A percentile compares a stretch with the other conserved stretches of the same genome.
Evolutionary conservation across 2,329 filamentous ascomycete genomes (phyloP).

Genomic region (Cytospora piceae): DNA sequence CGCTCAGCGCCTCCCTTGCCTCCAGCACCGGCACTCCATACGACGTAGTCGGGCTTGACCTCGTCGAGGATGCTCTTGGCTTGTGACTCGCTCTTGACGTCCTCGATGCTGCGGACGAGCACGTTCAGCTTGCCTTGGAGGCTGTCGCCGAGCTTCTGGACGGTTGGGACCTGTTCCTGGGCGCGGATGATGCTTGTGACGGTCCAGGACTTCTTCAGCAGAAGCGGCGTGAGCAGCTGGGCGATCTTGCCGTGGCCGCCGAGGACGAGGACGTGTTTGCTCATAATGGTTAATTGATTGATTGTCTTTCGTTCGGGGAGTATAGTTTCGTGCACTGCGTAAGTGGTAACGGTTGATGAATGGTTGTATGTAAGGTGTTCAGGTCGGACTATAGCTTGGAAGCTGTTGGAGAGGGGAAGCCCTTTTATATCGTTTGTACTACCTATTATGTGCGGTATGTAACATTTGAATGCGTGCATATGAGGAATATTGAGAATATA

Average conservation of each 20-base stretch:
- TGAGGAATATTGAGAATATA: conserved; percentile 3
- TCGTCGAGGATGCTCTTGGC: conserved; percentile 65
- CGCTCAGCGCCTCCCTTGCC: conserved; percentile 60
- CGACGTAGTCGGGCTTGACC: conserved; percentile 66
- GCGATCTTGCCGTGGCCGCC: conserved; percentile 83
- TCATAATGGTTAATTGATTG: conserved; percentile 25
- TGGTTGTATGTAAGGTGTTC: background rate
- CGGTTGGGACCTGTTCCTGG: conserved; percentile 65
- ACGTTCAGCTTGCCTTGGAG: conserved; percentile 69
- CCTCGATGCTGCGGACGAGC: conserved; percentile 71
- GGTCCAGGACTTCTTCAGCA: conserved; percentile 74
- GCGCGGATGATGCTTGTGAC: conserved; percentile 80
- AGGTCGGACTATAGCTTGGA: conserved; percentile 1
- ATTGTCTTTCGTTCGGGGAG: background rate
- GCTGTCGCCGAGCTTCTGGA: conserved; percentile 60
- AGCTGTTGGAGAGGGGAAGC: conserved; percentile 7
- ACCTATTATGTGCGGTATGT: background rate
- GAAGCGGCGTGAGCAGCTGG: conserved; percentile 73
- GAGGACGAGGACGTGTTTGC: conserved; percentile 68
- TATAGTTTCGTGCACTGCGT: background rate
- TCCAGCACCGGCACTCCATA: conserved; percentile 70
- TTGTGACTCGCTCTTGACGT: conserved; percentile 65
- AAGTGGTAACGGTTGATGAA: background rate
- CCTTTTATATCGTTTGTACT: background rate
- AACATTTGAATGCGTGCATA: background rate